Evolutionary conservation across 2,329 filamentous ascomycete genomes (phyloP), one percentile per base, ranked within the genome.

Genomic region (Fusarium sterilihyphosum): DNA sequence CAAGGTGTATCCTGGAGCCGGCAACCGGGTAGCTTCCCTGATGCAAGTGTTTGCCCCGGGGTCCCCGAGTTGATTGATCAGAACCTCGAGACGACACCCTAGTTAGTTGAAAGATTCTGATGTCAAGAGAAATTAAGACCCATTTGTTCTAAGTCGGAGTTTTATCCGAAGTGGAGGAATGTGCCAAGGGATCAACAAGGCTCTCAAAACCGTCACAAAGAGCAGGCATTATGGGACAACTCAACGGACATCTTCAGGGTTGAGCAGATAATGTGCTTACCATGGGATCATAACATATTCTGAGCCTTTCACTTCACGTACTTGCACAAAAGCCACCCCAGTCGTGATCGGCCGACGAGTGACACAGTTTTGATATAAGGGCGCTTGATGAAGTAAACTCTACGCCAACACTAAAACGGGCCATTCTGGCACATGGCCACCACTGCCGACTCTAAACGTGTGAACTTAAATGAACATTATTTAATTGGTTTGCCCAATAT

Each of bases 31-130:
- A 59, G 50, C 64, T 47, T 62, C 59, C 59, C 54, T 62, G 50
- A 53, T 67, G 71, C 71, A 68, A 74, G 67, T 65, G 41, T 47
- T 72, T 29, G 38, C 60, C 31, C 67, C 59, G 41, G 63, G 57
- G 22, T 18, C 43, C 47, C 67, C 59, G 41, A 57, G 22, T n/a
- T 43, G 50, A 47, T 43, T 52, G 43, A 61, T 43, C 49, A 72
- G 54, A 43, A 31, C 37, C 46, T 68, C 50, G 43, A 61, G 58
- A 52, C 49, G 50, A 56, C 33, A 49, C 40, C 58, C 63, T 20
- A 31, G 67, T 35, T 49, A 52, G 37, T 57, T 24, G 37, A 43
- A 61, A 29, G 26, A 24, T 47, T 47, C 17, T 52, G 24, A 29
- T 37, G 53, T 47, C 29, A 33, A 40, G 16, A 29, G 49, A 71